Base-by-base conservation (phyloP, 2,329 filamentous ascomycete species). In the Phaeosphaeria sp. region DNA sequence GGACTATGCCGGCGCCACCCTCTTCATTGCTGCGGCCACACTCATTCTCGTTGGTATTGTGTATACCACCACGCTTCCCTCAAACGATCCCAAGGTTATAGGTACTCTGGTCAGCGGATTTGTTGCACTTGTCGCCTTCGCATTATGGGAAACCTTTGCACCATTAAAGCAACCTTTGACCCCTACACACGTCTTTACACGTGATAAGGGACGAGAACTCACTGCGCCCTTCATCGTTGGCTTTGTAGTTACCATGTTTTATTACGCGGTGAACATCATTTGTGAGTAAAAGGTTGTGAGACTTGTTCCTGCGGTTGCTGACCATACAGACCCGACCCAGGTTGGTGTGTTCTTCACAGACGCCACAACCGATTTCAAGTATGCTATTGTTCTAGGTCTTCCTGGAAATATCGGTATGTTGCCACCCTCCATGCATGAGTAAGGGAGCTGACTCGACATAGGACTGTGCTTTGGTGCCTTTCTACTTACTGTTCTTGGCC, bases 161-260 rank as follows among this genome's bases (percentile, higher is more conserved):
- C 60, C 59, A 1, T 52, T 68, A 1, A 70, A 69, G 46, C 67
- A 57, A 46, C 71, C 72, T 0, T 55, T 83, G 13, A 81, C 80
- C 1, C 81, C 81, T 6, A 74, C 79, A 0, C 73, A 77, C 47
- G 72, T 84, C 63, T 84, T 84, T 65, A 78, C 78, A 4, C 71
- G 76, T 10, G 77, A 77, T 13, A 67, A 67, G 27, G 82, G 82
- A 1, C 74, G 82, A n/a, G 80, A 82, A 44, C 77, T 84, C 44
- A 83, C 81, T 0, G 80, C 78, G 0, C 81, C 81, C 0, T 80
- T 78, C 39, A 72, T 83, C 23, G 78, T 78, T 3, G 73, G 78
- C 0, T 78, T 77, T 43, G 78, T 84, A 46, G 75, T 83, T 20
- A 83, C 80, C 55, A 84, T 84, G 81, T 83, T 83, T 65, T 84